Evolutionary conservation across 257 asterid species (phyloP).

Genomic region (Linderniella brevidens): DNA sequence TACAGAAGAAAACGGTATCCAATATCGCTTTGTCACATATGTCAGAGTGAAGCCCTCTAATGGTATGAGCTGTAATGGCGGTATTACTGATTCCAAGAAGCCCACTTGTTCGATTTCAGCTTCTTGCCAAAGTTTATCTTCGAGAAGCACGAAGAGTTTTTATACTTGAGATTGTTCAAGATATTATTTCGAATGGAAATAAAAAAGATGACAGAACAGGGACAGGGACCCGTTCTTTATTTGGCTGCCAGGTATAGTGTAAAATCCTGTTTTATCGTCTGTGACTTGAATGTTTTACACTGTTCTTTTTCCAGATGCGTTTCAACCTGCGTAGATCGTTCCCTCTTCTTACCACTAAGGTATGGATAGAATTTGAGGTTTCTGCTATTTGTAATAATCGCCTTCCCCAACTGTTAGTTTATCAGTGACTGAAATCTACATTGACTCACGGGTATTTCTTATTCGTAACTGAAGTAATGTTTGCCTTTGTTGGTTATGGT

Average conservation of each 20-base stretch:
- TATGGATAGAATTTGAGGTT: conserved; percentile 8
- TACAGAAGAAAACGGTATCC: conserved; percentile 33
- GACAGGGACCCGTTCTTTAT: conserved; percentile 78
- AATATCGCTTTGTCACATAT: conserved; percentile 47
- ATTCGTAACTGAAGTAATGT: not conserved
- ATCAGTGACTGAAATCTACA: not conserved
- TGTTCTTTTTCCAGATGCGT: conserved; percentile 50
- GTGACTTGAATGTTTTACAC: conserved; percentile 2
- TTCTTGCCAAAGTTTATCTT: conserved; percentile 63
- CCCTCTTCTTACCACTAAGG: conserved; percentile 95
- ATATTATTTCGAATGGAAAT: conserved; percentile 56
- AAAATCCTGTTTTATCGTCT: not conserved
- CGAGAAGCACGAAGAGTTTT: conserved; percentile 72
- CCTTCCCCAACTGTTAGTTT: conserved; percentile 3
- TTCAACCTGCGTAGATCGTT: conserved; percentile 83
- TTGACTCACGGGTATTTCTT: conserved; percentile 1
- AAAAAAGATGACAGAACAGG: conserved; percentile 76
- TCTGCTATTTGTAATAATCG: not conserved
- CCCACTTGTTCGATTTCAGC: conserved; percentile 29
- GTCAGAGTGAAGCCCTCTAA: conserved; percentile 35
- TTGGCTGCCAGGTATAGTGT: conserved; percentile 75
- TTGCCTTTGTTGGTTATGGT: conserved; percentile 6
- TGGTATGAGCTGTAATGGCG: conserved; percentile 1
- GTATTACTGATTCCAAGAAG: conserved; percentile 17
- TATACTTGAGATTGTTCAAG: conserved; percentile 65